Base-by-base conservation (phyloP, 2,329 filamentous ascomycete genomes). In the Xylaria sp. region DNA sequence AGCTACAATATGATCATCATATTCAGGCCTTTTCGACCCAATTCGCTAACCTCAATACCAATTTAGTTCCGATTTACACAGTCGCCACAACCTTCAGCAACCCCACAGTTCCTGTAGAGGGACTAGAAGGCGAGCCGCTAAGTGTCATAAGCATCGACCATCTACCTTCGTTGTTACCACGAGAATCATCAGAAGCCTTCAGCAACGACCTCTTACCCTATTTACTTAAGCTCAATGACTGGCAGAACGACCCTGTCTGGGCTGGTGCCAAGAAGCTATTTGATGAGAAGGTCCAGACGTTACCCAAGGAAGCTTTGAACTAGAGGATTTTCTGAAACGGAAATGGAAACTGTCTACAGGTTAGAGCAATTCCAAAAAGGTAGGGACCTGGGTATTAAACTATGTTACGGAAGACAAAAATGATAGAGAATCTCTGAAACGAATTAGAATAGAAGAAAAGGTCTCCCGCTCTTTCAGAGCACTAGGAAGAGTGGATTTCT, bases 121-220 rank as follows among this genome's bases (percentile, higher is more conserved):
- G 87, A 83, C 67, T 86, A 80, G 72, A 83, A 77, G 75, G 80
- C 56, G 84, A 87, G 0, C 84, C 85, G 7, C 79, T 97, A 60
- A 89, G 86, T 50, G 91, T 97, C 70, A 96, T 97, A 78, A 90
- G 88, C 75, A 95, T 96, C 72, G 92, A 96, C 77, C 92, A 96
- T 74, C 83, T 96, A 55, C 92, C 92, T 3, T 90, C 88, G 56
- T 85, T 97, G 69, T 83, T 98, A 38, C 92, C 94, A 1, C 84
- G 94, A 56, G 94, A 97, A 80, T 89, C 92, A 25, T 92, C 88
- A 45, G 93, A 97, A 79, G 89, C 89, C 19, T 97, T 96, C 80
- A 92, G 89, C 76, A 81, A 85, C 54, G 90, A 90, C 50, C 81
- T 97, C 68, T 81, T 96, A 72, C 92, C 92, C 19, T 91, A 88